Evolutionary conservation across 2,329 filamentous ascomycete species (phyloP), one percentile per base, ranked within the genome.

Genomic region (Fusarium nisikadoi): DNA sequence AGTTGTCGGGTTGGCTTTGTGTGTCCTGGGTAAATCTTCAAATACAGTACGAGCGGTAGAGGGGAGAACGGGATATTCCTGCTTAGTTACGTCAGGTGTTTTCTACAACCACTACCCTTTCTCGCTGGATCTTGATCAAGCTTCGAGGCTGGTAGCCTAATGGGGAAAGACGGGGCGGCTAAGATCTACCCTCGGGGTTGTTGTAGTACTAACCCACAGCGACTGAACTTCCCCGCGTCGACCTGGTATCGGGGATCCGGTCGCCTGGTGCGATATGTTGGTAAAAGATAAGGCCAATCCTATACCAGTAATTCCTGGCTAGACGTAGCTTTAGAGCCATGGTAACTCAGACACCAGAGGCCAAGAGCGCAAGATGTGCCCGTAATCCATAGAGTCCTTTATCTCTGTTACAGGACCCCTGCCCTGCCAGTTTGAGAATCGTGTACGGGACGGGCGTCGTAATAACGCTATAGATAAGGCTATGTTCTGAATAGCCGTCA

Each of bases 1-100:
- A 50, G 3, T 6, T 25, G 6, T 35, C 31, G 0, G 1, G 5
- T 25, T 1, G 4, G 6, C 19, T 8, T 16, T 20, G 2, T 2
- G 12, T 3, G 16, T 3, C 17, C 23, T n/a, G 13, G 9, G 1
- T 2, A 20, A 27, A 9, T 27, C 3, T 20, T 16, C 16, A 5
- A 35, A 25, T 7, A 35, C 1, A 17, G 13, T 16, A 0, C 16
- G 5, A 33, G 4, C 3, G 2, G 3, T 19, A 33, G n/a, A 20
- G 12, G 16, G 6, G 47, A 20, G 2, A 14, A 29, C 8, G 12
- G 11, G 9, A 8, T 6, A 35, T 11, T 20, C 12, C 8, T 1
- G 2, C 3, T 35, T 5, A 8, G 8, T 35, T 52, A 52, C n/a
- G 31, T 36, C 31, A 52, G 16, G 0, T 8, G 1, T 25, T 2